phyloP scores from a whole-genome alignment of 345 rosid genomes.

The Eucalyptus guilfoylei region DNA sequence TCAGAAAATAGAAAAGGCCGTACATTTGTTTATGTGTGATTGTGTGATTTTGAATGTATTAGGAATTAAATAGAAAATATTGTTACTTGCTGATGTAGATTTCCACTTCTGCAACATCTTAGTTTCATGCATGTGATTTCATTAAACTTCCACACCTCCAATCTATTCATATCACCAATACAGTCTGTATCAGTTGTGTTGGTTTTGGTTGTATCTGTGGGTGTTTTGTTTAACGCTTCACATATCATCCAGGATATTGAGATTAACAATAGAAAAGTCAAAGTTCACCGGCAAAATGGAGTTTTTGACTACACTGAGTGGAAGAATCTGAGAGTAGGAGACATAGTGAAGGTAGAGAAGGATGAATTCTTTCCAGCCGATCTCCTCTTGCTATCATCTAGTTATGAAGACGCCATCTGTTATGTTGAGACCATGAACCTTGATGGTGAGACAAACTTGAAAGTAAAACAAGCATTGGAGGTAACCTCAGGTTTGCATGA shows the following conservation, averaged over 20 bases:
- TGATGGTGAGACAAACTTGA: slow-evolving; percentile 91
- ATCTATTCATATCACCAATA: neutral
- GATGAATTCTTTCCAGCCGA: slow-evolving; percentile 85
- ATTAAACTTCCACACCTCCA: neutral
- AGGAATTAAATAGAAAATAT: neutral
- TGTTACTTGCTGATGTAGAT: neutral
- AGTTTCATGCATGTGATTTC: neutral
- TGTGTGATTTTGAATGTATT: neutral
- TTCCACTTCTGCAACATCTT: neutral
- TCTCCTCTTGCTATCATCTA: slow-evolving; percentile 67
- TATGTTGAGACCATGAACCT: slow-evolving; percentile 97
- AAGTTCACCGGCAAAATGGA: slow-evolving; percentile 46
- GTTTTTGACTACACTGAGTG: slow-evolving; percentile 40
- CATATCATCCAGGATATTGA: slow-evolving; percentile 48
- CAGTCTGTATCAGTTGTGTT: neutral
- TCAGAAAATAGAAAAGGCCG: neutral
- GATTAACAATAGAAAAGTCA: slow-evolving; percentile 71
- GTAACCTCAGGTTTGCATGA: slow-evolving; percentile 49
- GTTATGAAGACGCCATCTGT: slow-evolving; percentile 74
- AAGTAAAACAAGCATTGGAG: slow-evolving; percentile 72
- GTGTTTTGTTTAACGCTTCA: neutral
- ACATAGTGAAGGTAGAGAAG: slow-evolving; percentile 75
- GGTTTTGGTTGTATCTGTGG: neutral
- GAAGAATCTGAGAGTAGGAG: slow-evolving; percentile 74
- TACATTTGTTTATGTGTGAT: neutral